Base-by-base conservation (phyloP, 192 early-diverging fungal genomes). In the Backusella mclennaniae region DNA sequence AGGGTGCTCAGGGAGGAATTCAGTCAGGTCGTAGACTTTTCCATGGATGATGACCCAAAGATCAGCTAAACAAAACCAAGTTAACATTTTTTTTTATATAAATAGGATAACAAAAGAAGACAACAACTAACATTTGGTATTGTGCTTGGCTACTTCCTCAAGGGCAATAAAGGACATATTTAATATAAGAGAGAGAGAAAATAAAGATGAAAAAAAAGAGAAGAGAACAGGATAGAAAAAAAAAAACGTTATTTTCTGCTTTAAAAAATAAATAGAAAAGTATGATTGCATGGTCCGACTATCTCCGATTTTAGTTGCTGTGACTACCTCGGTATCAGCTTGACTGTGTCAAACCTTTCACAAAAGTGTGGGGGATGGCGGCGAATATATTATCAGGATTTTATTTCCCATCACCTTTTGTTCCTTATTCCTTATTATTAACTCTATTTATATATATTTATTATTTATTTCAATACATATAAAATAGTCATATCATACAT, bases 11-110 rank as follows among this genome's bases (percentile, higher is more conserved):
- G 85, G 84, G 56, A 89, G 77, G 79, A 90, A 89, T 26, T 80
- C 77, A 4, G 90, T 90, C 41, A 91, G 76, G 73, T 91, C 88
- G 76, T 90, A 91, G 26, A 91, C 89, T 69, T 89, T 89, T 44
- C 79, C 87, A 63, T 91, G 86, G 41, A 91, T 83, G 53, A 91
- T 89, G 23, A 92, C 79, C 90, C 90, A 92, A 73, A 87, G 76
- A 70, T 88, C 84, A 11, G 82, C 74, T 79, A 26, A 21, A 39
- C 11, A 63, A 9, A 63, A 63, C 2, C 3, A 14, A 63, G 56
- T 29, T 63, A 29, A 63, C 12, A 29, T 63, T 14, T 17, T 44
- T 44, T 17, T 39, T 12, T 12, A 33, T 3, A 33, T 39, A 11
- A 11, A 39, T 39, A 6, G 31, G 31, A 39, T 8, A 71, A 69